Base-by-base conservation (phyloP, 768 basidiomycete species). In the Botryobasidium botryosum region DNA sequence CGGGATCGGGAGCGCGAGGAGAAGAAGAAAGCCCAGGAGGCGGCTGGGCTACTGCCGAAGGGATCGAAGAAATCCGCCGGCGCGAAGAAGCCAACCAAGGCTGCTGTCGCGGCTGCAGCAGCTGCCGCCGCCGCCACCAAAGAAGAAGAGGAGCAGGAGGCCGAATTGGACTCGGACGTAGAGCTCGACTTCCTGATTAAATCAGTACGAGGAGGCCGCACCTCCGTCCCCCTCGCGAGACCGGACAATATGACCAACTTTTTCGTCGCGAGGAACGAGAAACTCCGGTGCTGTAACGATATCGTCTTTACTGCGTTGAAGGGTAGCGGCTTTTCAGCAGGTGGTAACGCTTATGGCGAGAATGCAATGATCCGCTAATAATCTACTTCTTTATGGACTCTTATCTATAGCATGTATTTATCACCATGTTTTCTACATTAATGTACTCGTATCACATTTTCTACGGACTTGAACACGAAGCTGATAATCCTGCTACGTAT, bases 81-180 rank as follows among this genome's bases (percentile, higher is more conserved):
- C n/a, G n/a, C n/a, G n/a, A n/a, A n/a, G n/a, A n/a, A n/a, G n/a
- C n/a, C n/a, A n/a, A n/a, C n/a, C n/a, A n/a, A n/a, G n/a, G n/a
- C n/a, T n/a, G n/a, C n/a, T n/a, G n/a, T n/a, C n/a, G n/a, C n/a
- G n/a, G n/a, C n/a, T n/a, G n/a, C n/a, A n/a, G n/a, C n/a, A n/a
- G n/a, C n/a, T n/a, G n/a, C n/a, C n/a, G n/a, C n/a, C n/a, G n/a
- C n/a, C n/a, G n/a, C n/a, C n/a, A n/a, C n/a, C n/a, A n/a, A 83
- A 57, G 72, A 76, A 47, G 81, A 85, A 50, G 67, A 70, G 41
- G 84, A 88, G 61, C 83, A 78, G 12, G 39, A 28, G 12, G 8
- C 6, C 23, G 39, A 50, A 17, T 33, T 49, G 13, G 49, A 50
- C 33, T 50, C 49, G 21, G 49, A 50, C 13, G 48, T 42, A 13